phyloP scores from a whole-genome alignment of 441 rosid species.

The Adansonia rubrostipa region DNA sequence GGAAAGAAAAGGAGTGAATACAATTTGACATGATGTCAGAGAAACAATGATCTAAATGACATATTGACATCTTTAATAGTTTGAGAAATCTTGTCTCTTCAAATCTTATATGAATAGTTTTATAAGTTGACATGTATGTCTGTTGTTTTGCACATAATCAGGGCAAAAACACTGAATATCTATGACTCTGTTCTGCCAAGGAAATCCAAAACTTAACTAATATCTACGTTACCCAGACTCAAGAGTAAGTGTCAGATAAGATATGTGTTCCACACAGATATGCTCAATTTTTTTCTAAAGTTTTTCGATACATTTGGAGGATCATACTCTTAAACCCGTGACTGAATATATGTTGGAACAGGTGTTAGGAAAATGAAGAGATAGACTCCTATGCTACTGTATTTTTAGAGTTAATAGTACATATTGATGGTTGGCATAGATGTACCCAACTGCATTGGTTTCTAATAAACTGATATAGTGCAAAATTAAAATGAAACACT shows the following conservation, averaged over 20 bases:
- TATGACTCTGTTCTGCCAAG: neutral
- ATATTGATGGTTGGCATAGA: conserved; percentile 15
- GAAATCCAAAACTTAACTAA: neutral
- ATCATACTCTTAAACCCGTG: too few relatives aligned
- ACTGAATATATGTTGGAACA: too few relatives aligned
- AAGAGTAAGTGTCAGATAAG: neutral
- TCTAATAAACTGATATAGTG: neutral
- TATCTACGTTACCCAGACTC: neutral
- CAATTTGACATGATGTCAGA: neutral
- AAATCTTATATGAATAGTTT: neutral
- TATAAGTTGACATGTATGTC: neutral
- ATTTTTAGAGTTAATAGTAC: neutral
- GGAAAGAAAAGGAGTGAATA: neutral
- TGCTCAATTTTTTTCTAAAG: too few relatives aligned
- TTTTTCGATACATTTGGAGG: too few relatives aligned
- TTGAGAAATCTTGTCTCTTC: neutral
- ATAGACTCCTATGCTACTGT: neutral
- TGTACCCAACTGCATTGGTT: neutral
- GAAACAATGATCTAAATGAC: neutral
- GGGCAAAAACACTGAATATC: neutral
- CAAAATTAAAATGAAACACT: neutral
- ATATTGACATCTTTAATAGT: neutral
- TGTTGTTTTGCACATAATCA: neutral
- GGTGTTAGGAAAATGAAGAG: neutral
- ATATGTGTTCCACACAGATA: too few relatives aligned